Evolutionary conservation across 345 rosid species (phyloP).

Genomic region (Bretschneidera sinensis): DNA sequence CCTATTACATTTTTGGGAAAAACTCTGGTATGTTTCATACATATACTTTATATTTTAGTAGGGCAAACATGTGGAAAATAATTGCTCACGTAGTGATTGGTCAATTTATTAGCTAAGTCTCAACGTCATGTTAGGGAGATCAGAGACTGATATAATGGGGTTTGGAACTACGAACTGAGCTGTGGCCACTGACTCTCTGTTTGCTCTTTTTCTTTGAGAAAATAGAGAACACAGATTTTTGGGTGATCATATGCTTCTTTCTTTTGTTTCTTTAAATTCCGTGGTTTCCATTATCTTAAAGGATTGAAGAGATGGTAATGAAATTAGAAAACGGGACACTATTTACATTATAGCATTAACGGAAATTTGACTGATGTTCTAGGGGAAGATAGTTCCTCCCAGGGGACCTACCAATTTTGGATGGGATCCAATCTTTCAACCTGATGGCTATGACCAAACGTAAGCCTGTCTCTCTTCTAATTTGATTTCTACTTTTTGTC

Average conservation of each 20-base stretch:
- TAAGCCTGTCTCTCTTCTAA: constrained; percentile 19
- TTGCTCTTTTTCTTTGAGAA: no score
- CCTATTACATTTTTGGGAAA: constrained; percentile 73
- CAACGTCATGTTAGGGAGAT: no score
- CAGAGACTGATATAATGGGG: no score
- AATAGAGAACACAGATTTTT: no score
- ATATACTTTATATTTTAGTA: not conserved
- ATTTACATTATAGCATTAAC: not conserved
- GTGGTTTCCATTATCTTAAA: not conserved
- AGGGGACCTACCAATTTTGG: constrained; percentile 91
- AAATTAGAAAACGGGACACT: not conserved
- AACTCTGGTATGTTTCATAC: constrained; percentile 50
- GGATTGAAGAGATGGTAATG: not conserved
- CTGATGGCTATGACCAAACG: constrained; percentile 84
- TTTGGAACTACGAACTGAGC: no score
- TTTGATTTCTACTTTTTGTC: not conserved
- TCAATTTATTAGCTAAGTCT: no score
- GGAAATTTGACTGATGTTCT: constrained; percentile 24
- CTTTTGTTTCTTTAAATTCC: no score
- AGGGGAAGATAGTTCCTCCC: constrained; percentile 90
- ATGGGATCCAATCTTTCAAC: constrained; percentile 97
- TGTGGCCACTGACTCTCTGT: no score
- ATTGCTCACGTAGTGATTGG: no score
- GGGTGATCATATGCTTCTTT: not conserved
- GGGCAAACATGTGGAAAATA: no score